phyloP scores from a whole-genome alignment of 352 stramenopile species.

The Globisporangium rhizosaccharum region DNA sequence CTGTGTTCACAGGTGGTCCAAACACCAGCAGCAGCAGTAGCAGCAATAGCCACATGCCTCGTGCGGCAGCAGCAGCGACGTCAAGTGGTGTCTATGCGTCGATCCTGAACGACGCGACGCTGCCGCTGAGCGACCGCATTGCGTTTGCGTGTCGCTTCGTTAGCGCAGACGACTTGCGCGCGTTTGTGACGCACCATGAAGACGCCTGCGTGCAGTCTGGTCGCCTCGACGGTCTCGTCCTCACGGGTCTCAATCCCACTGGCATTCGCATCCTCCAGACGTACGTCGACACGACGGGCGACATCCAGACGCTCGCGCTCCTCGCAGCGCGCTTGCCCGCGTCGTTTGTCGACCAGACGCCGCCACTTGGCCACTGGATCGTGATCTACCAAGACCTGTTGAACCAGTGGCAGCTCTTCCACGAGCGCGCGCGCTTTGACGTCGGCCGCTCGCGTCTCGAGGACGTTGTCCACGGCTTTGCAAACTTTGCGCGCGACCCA shows the following conservation, averaged over 20 bases:
- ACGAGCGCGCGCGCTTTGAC: conserved; percentile 90
- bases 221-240: conserved; percentile 87
- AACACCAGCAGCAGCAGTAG: not conserved
- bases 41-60: not conserved
- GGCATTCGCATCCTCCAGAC: conserved; percentile 88
- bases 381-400: conserved; percentile 89
- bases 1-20: conserved; percentile 17
- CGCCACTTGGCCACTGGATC: conserved; percentile 83
- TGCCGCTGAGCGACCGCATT: conserved; percentile 87
- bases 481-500: conserved; percentile 44
- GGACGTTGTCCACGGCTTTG: conserved; percentile 76
- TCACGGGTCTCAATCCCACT: conserved; percentile 81
- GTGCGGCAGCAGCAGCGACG: conserved; percentile 1
- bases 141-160: conserved; percentile 91
- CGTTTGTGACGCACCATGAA: conserved; percentile 77
- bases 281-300: conserved; percentile 86
- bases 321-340: conserved; percentile 63
- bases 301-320: conserved; percentile 91
- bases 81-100: conserved; percentile 44
- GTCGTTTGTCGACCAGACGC: conserved; percentile 47
- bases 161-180: conserved; percentile 68
- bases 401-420: conserved; percentile 93
- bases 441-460: conserved; percentile 88
- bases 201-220: conserved; percentile 78
- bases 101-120: conserved; percentile 83